Base-by-base conservation (phyloP, 345 rosid genomes). In the Sapria himalayana region DNA sequence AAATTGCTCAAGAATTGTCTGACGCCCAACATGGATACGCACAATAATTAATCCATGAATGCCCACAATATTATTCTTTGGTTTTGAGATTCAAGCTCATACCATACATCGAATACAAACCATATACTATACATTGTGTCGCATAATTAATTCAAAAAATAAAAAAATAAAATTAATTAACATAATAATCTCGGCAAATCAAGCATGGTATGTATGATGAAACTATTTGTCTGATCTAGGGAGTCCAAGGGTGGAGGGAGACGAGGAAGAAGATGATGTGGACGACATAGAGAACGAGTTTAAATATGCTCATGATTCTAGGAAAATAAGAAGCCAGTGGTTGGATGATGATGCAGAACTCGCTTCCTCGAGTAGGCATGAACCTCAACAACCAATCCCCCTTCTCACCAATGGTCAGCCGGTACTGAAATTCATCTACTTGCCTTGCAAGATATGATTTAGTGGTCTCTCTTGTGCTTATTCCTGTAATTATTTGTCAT, bases 231-330 rank as follows among this genome's bases (percentile, higher is more conserved):
- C 15, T 59, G 23, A 43, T 56, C 54, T 60, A 91, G 99, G 99
- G 59, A 69, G 94, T 60, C 69, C 80, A 41, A 84, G 92, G 46
- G 94, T 91, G 37, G 85, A 77, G 20, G 99, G 96, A 33, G 99
- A 91, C 49, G 99, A 84, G 37, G 99, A 91, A 55, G 99, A 91
- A 64, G 93, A 91, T 54, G 96, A 78, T 39, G 76, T 80, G 52
- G 94, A 91, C 65, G 96, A 91, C 65, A 54, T 91, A 22, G 96
- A 80, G 64, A 80, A 91, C 52, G 99, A 91, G 69, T 80, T 91
- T 51, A 66, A 63, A 55, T 80, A 84, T 67, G 43, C 71, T 42
- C 86, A 77, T 43, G 78, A 78, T 41, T 63, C 39, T 51, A 65
- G 57, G 64, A 65, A 70, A 56, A 60, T 71, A 12, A 73, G 85